phyloP scores from a whole-genome alignment of 2,329 filamentous ascomycete genomes.

The Colletotrichum falcatum region DNA sequence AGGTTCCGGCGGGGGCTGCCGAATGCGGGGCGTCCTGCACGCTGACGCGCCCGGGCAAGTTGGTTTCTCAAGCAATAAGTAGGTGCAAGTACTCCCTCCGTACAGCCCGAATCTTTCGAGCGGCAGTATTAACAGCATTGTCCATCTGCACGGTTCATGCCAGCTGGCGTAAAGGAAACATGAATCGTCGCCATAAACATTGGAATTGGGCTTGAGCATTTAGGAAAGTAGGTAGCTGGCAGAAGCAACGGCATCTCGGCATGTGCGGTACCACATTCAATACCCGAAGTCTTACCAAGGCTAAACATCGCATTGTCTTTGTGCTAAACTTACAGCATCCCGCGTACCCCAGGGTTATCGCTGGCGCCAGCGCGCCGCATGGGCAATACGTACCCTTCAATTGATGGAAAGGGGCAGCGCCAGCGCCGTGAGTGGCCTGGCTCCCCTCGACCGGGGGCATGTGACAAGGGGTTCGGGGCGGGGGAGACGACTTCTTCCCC shows the following conservation, averaged over 20 bases:
- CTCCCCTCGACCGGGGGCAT: slow-evolving; percentile 16
- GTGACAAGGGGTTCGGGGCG: slow-evolving; percentile 27
- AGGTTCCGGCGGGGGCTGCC: slow-evolving; percentile 16
- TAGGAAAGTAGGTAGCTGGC: too few species aligned
- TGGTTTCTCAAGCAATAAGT: neutral
- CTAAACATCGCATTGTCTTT: neutral
- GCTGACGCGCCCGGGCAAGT: neutral
- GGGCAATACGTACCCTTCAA: neutral
- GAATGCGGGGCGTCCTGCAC: slow-evolving; percentile 13
- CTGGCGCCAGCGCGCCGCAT: too few species aligned
- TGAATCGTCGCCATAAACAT: neutral
- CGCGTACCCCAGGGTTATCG: slow-evolving; percentile 4
- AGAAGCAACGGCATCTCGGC: neutral
- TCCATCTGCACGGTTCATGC: neutral
- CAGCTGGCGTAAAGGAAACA: neutral
- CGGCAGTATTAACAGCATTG: neutral
- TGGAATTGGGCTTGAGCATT: too few species aligned
- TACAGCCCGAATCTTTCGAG: too few species aligned
- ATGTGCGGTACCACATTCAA: neutral
- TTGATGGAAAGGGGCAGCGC: neutral
- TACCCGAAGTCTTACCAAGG: slow-evolving; percentile 20
- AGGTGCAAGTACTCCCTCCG: neutral
- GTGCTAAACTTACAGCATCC: neutral
- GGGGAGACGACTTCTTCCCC: slow-evolving; percentile 19
- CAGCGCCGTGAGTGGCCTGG: slow-evolving; percentile 1